phyloP scores from a whole-genome alignment of 2,329 filamentous ascomycete species.

The Gremmenia infestans region DNA sequence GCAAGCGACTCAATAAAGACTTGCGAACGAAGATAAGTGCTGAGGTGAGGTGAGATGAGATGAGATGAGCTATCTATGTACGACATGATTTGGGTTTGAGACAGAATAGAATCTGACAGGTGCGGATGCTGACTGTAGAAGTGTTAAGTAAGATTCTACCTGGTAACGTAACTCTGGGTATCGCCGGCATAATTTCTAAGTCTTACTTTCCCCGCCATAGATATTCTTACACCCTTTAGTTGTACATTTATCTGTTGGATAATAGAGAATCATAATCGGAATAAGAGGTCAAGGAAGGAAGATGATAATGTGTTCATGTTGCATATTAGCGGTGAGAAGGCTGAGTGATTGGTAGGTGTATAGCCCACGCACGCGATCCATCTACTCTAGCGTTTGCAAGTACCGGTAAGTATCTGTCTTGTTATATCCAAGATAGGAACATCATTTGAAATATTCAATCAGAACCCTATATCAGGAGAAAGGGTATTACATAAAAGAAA shows the following conservation, averaged over 20 bases:
- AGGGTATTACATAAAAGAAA: neutral
- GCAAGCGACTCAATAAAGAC: neutral
- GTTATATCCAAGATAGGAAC: neutral
- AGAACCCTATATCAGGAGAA: neutral
- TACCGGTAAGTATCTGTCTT: too few species aligned
- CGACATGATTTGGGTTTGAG: neutral
- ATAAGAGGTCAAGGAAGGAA: neutral
- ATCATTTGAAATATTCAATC: neutral
- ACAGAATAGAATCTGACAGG: neutral
- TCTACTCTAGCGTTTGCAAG: neutral
- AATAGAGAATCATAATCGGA: neutral
- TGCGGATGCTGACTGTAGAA: neutral
- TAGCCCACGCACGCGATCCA: neutral
- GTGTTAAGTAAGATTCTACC: neutral
- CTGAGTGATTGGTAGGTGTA: neutral
- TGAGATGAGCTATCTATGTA: neutral
- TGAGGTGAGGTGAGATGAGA: neutral
- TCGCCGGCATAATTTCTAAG: too few species aligned
- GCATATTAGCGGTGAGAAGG: constrained; percentile 1
- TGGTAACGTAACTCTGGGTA: too few species aligned
- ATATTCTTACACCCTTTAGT: neutral
- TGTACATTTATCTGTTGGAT: neutral
- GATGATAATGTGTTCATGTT: neutral
- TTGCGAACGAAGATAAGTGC: neutral
- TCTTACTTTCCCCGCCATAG: too few species aligned